phyloP scores from a whole-genome alignment of 495 filamentous ascomycete genomes.

The Daldinia caldariorum region DNA sequence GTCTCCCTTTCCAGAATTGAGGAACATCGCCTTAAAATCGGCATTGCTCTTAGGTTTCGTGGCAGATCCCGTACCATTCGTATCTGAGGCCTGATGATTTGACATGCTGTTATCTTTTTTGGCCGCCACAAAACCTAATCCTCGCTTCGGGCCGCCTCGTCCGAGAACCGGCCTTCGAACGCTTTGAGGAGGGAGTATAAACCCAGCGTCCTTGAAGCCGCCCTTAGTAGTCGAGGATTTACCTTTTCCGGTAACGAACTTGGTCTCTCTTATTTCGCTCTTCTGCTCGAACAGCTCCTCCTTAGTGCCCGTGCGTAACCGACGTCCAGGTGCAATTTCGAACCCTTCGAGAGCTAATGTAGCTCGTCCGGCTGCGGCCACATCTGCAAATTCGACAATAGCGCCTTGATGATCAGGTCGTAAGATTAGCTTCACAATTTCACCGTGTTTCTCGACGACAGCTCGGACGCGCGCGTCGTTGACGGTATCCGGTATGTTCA shows the following conservation, averaged over 20 bases:
- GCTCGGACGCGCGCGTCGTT: constrained; percentile 76
- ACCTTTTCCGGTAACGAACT: constrained; percentile 56
- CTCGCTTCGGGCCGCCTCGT: constrained; percentile 66
- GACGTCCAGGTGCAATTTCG: constrained; percentile 71
- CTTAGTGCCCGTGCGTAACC: constrained; percentile 73
- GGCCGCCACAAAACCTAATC: constrained; percentile 55
- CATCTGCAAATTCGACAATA: constrained; percentile 80
- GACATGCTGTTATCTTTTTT: constrained; percentile 51
- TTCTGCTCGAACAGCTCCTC: constrained; percentile 72
- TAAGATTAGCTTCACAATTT: constrained; percentile 70
- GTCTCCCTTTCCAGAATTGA: constrained; percentile 43
- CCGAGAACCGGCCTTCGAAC: constrained; percentile 68
- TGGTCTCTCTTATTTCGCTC: constrained; percentile 63
- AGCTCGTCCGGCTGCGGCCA: constrained; percentile 77
- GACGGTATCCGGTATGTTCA: constrained; percentile 75
- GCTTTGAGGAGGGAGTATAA: constrained; percentile 62
- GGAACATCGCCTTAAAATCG: constrained; percentile 85
- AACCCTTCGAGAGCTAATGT: constrained; percentile 75
- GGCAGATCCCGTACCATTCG: constrained; percentile 38
- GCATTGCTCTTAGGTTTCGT: constrained; percentile 78
- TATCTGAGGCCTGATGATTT: constrained; percentile 10
- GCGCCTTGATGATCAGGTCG: constrained; percentile 87
- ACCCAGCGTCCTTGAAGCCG: constrained; percentile 42
- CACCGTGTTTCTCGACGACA: constrained; percentile 69
- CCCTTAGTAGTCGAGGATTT: constrained; percentile 50